Conservation (phyloP, 106 monocot genomes). For the Gastrodia elata region DNA sequence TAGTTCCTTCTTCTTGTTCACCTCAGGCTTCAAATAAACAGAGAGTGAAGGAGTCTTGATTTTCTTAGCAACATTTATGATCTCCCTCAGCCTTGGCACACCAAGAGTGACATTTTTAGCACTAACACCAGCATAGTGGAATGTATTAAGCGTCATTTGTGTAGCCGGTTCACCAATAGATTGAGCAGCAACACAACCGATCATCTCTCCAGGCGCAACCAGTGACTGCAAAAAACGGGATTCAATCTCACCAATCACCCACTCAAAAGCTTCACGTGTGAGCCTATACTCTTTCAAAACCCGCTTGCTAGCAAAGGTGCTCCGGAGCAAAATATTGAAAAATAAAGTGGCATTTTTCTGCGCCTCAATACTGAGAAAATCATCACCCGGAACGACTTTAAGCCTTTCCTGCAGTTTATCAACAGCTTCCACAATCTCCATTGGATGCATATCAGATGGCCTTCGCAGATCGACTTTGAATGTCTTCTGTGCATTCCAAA, state of each 20-base stretch:
- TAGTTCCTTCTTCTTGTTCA: conserved; percentile 68
- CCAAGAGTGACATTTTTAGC: conserved; percentile 99
- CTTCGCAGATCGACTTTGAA: conserved; percentile 88
- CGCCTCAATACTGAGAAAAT: conserved; percentile 91
- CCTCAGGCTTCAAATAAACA: conserved; percentile 78
- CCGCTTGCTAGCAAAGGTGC: conserved; percentile 94
- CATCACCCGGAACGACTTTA: conserved; percentile 98
- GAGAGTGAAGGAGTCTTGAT: conserved; percentile 98
- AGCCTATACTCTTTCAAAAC: conserved; percentile 89
- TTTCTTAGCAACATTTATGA: conserved; percentile 98
- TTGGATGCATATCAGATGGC: conserved; percentile 96
- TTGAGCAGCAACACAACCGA: conserved; percentile 98
- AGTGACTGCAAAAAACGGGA: conserved; percentile 90
- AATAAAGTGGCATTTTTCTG: conserved; percentile 98
- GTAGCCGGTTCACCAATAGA: conserved; percentile 99
- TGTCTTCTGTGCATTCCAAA: conserved; percentile 99
- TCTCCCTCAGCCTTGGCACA: conserved; percentile 93
- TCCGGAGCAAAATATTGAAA: conserved; percentile 91
- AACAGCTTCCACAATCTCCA: conserved; percentile 98
- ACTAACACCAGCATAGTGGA: conserved; percentile 99
- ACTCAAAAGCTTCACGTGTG: conserved; percentile 99
- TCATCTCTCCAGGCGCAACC: conserved; percentile 99
- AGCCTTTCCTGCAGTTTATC: conserved; percentile 95
- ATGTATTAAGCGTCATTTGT: conserved; percentile 98
- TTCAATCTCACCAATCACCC: conserved; percentile 99